Percentiles rank a stretch among this genome's conserved stretches.
Conservation (phyloP, 208 protist genomes). For the Trypanosoma melophagium region DNA sequence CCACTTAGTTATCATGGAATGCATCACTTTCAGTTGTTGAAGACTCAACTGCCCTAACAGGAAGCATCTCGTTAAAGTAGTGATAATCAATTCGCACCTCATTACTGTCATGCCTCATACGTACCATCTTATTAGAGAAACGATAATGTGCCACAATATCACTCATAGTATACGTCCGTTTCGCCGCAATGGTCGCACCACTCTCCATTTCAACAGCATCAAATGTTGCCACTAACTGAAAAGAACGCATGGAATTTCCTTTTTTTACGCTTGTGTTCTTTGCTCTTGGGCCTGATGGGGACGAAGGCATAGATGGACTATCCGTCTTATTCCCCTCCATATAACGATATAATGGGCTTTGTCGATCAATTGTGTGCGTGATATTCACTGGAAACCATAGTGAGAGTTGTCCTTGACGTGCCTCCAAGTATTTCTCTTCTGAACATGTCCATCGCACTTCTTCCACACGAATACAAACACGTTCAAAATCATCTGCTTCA, state of each 20-base stretch:
- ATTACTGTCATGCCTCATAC: constrained; percentile 45
- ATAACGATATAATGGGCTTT: constrained; percentile 72
- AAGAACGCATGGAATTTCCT: constrained; percentile 13
- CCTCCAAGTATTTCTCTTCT: constrained; percentile 57
- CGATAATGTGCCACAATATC: constrained; percentile 70
- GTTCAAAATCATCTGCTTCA: constrained; percentile 26
- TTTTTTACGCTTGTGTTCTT: not conserved
- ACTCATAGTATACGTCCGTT: constrained; percentile 70
- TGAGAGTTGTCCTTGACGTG: constrained; percentile 45
- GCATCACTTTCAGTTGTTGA: constrained; percentile 56
- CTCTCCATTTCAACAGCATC: constrained; percentile 81
- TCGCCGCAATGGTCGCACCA: constrained; percentile 63
- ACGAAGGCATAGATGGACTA: constrained; percentile 17
- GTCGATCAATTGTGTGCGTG: constrained; percentile 67
- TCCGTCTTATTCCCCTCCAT: constrained; percentile 30
- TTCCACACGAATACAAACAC: constrained; percentile 57
- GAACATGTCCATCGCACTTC: constrained; percentile 78
- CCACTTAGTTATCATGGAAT: constrained; percentile 10
- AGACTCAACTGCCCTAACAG: constrained; percentile 45
- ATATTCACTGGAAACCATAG: constrained; percentile 83
- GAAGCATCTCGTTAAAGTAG: constrained; percentile 82
- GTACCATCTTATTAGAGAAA: constrained; percentile 77
- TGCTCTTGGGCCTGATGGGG: not conserved
- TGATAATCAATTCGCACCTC: constrained; percentile 81
- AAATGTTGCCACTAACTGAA: constrained; percentile 82